Evolutionary conservation across 1,284 basidiomycete genomes (phyloP).

Genomic region (Rugosomyces carneus): DNA sequence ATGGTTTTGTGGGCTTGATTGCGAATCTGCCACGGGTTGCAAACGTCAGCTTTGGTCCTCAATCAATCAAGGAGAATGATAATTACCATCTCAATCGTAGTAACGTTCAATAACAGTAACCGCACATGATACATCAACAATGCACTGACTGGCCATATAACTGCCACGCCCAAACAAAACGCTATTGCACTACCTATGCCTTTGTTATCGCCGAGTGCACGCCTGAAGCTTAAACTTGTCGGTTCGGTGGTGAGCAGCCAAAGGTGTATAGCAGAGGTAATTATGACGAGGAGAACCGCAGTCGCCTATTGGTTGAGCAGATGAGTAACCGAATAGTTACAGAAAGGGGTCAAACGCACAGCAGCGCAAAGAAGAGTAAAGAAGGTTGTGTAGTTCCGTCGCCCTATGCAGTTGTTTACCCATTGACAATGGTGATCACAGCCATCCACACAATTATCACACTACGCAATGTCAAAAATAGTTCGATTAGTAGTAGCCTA

Average conservation of each 20-base stretch:
- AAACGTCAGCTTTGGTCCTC: neutral
- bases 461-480: conserved; percentile 38
- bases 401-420: conserved; percentile 90
- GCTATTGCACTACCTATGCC: conserved; percentile 75
- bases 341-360: conserved; percentile 43
- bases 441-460: conserved; percentile 91
- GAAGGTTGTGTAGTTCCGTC: conserved; percentile 89
- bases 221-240: conserved; percentile 38
- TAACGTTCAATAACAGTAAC: conserved; percentile 79
- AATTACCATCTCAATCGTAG: conserved; percentile 88
- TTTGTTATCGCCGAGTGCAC: conserved; percentile 42
- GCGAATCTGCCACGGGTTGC: conserved; percentile 47
- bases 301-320: conserved; percentile 42
- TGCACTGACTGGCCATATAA: conserved; percentile 79
- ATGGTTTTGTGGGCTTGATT: conserved; percentile 73
- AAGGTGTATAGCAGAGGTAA: conserved; percentile 79
- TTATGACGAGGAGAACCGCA: conserved; percentile 68
- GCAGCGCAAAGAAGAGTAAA: conserved; percentile 70
- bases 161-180: conserved; percentile 60
- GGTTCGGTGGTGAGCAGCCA: conserved; percentile 47
- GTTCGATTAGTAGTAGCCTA: conserved; percentile 7
- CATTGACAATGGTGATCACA: conserved; percentile 92
- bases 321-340: neutral
- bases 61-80: neutral
- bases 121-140: conserved; percentile 80